Evolutionary conservation across 805 yeast species (phyloP), one percentile per base, ranked within the genome.

Genomic region (Brettanomyces bruxellensis): DNA sequence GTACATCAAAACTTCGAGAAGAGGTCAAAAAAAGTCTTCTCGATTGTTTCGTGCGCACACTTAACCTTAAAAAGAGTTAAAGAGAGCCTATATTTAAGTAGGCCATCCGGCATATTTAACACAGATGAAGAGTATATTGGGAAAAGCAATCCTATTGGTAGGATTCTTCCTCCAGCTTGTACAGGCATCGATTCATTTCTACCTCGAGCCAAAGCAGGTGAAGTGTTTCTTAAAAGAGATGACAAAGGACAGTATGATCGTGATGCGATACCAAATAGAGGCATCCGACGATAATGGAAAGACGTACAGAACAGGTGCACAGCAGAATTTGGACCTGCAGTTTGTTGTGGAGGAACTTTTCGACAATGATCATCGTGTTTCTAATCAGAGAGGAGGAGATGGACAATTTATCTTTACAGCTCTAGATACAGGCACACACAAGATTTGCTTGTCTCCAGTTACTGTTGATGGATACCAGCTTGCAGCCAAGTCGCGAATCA

Each of bases 361-460:
- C 57, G 95, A 88, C 66, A 79, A 81, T 60, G 77, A 85, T 64
- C 91, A 90, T 64, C 72, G 81, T 48, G 95, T 88, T 25, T 81
- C 81, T 35, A 64, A 72, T 49, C 95, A 87, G 62, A 78, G 72
- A 57, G 78, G 81, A 25, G 53, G 72, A 3, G 68, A 86, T 11
- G 65, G 62, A 37, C 82, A 81, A 50, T 85, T 87, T 64, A 74
- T 89, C 30, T 89, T 86, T 70, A 83, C 90, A 11, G 85, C 96
- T 1, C 67, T 79, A 41, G 95, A 85, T 45, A 70, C 83, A 9
- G 96, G 96, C 36, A 95, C 86, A 61, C 96, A 89, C 70, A 73
- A 75, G 56, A 73, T 90, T 56, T 89, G 97, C 67, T 68, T 89
- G 55, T 67, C 66, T 23, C 79, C 80, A 25, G 37, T 38, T 9